Evolutionary conservation across 495 filamentous ascomycete species (phyloP).

Genomic region (Glutinoglossum americanum): DNA sequence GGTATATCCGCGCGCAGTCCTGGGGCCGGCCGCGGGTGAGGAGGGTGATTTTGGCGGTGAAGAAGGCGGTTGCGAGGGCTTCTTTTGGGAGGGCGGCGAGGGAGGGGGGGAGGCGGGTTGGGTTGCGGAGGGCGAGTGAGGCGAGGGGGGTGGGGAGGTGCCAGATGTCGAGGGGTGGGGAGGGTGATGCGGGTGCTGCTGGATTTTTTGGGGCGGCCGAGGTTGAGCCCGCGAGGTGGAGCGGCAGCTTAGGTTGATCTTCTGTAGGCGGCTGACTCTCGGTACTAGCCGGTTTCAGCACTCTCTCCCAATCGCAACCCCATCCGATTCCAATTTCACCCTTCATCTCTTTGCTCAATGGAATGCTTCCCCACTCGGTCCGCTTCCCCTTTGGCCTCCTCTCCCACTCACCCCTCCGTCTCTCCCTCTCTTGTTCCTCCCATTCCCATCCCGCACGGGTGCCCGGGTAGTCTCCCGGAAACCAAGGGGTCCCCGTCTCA

Average conservation of each 20-base stretch:
- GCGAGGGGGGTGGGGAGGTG: background rate
- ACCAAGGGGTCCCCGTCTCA: slow-evolving; percentile 60
- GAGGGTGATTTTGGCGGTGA: slow-evolving; percentile 37
- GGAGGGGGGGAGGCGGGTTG: slow-evolving; percentile 2
- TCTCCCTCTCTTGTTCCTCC: slow-evolving; percentile 42
- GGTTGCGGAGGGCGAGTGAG: slow-evolving; percentile 5
- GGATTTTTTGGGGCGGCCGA: background rate
- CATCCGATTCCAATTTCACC: slow-evolving; percentile 73
- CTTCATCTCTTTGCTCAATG: slow-evolving; percentile 48
- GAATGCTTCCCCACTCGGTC: slow-evolving; percentile 51
- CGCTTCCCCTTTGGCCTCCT: slow-evolving; percentile 64
- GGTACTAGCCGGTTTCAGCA: slow-evolving; percentile 17
- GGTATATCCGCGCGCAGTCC: slow-evolving; percentile 49
- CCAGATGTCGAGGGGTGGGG: background rate
- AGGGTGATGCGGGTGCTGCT: background rate
- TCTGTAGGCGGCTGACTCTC: background rate
- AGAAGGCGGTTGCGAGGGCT: slow-evolving; percentile 17
- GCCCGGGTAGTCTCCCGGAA: slow-evolving; percentile 73
- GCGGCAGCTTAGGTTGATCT: background rate
- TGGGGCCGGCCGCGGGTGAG: slow-evolving; percentile 35
- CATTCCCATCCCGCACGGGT: slow-evolving; percentile 61
- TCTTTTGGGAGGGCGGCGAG: slow-evolving; percentile 1
- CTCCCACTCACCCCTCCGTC: slow-evolving; percentile 48
- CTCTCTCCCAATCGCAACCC: slow-evolving; percentile 68
- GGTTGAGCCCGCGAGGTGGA: background rate